Evolutionary conservation across 129 eudicot genomes (phyloP).

Genomic region (Artemisia annua): DNA sequence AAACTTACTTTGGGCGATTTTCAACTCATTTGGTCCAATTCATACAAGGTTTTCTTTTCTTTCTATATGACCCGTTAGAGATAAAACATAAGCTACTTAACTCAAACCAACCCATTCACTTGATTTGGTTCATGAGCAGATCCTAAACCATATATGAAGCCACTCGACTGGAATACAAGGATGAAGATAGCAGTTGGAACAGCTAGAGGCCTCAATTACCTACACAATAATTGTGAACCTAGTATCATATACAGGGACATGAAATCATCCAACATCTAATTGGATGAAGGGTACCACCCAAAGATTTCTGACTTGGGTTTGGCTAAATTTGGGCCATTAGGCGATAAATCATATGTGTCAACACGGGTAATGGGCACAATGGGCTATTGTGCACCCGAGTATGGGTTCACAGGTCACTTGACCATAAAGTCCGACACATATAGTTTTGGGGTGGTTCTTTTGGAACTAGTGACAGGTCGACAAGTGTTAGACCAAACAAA

Average conservation of each 20-base stretch:
- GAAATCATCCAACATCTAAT: slow-evolving; percentile 38
- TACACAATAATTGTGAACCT: slow-evolving; percentile 32
- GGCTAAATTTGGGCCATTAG: slow-evolving; percentile 37
- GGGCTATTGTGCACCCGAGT: slow-evolving; percentile 44
- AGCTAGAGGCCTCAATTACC: slow-evolving; percentile 34
- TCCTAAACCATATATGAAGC: slow-evolving; percentile 50
- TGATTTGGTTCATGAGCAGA: slow-evolving; percentile 33
- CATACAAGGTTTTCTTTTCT: background rate
- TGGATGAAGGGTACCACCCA: slow-evolving; percentile 40
- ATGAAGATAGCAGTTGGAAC: slow-evolving; percentile 61
- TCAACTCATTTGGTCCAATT: background rate
- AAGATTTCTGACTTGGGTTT: slow-evolving; percentile 38
- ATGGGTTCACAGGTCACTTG: slow-evolving; percentile 35
- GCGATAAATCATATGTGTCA: slow-evolving; percentile 29
- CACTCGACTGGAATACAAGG: slow-evolving; percentile 63
- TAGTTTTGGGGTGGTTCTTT: slow-evolving; percentile 41
- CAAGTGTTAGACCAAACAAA: slow-evolving; percentile 27
- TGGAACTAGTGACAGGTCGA: slow-evolving; percentile 34
- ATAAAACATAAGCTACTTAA: background rate
- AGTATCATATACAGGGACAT: slow-evolving; percentile 35
- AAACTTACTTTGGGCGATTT: background rate
- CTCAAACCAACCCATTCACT: background rate
- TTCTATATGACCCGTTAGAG: background rate
- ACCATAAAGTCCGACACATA: slow-evolving; percentile 39
- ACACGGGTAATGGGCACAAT: slow-evolving; percentile 44